A percentile compares a stretch with the other conserved stretches of the same genome.
Evolutionary conservation across 2,329 filamentous ascomycete species (phyloP).

Genomic region (Aspergillus ibericus): DNA sequence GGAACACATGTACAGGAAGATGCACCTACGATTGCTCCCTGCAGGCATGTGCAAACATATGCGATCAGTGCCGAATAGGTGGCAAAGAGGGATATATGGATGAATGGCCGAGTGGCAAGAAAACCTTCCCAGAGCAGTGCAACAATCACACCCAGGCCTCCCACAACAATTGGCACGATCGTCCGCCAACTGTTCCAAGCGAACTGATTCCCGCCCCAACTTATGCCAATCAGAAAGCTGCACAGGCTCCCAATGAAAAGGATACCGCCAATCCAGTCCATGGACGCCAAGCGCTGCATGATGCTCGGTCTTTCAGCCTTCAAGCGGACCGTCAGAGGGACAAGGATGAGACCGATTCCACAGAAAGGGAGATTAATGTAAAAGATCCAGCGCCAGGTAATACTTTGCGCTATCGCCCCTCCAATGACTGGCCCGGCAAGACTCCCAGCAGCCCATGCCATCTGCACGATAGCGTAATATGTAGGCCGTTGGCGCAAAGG

Average conservation of each 20-base stretch:
- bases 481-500: conserved; percentile 28
- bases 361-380: conserved; percentile 30
- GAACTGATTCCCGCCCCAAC: conserved; percentile 23
- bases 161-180: conserved; percentile 58
- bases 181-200: conserved; percentile 59
- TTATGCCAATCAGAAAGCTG: conserved; percentile 16
- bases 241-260: conserved; percentile 14
- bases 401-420: conserved; percentile 26
- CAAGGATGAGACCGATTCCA: conserved; percentile 18
- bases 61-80: background rate
- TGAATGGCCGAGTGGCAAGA: background rate
- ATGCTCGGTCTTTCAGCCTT: background rate
- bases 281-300: background rate
- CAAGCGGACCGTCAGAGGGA: conserved; percentile 4
- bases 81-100: background rate
- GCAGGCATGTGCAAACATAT: background rate
- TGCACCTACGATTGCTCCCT: background rate
- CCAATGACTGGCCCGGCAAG: conserved; percentile 29
- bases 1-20: background rate
- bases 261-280: conserved; percentile 18
- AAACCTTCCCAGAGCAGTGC: background rate
- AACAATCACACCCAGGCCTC: conserved; percentile 38
- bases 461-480: conserved; percentile 24
- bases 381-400: conserved; percentile 31
- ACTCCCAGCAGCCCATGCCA: conserved; percentile 25